Percentiles rank a stretch among this genome's conserved stretches.
Evolutionary conservation across 2,329 filamentous ascomycete species (phyloP).

Genomic region (Stemphylium lycopersici): DNA sequence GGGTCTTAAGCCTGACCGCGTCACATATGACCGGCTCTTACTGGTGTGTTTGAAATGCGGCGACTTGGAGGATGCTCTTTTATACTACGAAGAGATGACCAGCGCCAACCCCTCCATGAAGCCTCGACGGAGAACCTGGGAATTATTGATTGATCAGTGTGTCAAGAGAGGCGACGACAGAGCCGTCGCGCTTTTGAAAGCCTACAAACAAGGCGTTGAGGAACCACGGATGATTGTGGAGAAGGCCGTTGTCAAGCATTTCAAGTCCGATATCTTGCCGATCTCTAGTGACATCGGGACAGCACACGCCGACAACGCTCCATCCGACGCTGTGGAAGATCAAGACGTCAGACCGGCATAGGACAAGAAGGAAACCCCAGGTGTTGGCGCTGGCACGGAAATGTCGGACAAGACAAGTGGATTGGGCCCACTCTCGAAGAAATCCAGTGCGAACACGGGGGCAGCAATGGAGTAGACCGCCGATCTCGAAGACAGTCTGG

Average conservation of each 20-base stretch:
- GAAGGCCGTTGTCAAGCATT: slow-evolving; percentile 19
- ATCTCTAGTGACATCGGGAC: neutral
- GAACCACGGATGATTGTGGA: slow-evolving; percentile 19
- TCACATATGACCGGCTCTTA: slow-evolving; percentile 68
- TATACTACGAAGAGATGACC: slow-evolving; percentile 60
- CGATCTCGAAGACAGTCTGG: neutral
- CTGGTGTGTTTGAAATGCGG: slow-evolving; percentile 57
- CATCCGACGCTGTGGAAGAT: neutral
- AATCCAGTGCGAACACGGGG: neutral
- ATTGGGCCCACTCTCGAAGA: neutral
- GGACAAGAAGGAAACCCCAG: slow-evolving; percentile 1
- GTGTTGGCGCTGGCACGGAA: slow-evolving; percentile 4
- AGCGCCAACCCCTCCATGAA: slow-evolving; percentile 3
- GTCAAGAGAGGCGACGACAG: slow-evolving; percentile 21
- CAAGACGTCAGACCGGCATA: neutral
- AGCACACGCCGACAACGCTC: neutral
- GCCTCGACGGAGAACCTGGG: slow-evolving; percentile 27
- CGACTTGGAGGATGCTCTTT: slow-evolving; percentile 55
- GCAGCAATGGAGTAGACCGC: neutral
- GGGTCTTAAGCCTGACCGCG: slow-evolving; percentile 59
- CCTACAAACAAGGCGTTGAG: slow-evolving; percentile 21
- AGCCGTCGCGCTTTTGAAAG: slow-evolving; percentile 26
- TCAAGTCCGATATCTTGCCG: slow-evolving; percentile 16
- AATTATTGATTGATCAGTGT: slow-evolving; percentile 19
- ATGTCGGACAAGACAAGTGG: neutral